Percentiles rank a stretch among this genome's conserved stretches.
Conservation (phyloP, 1,284 basidiomycete species). For the Naganishia liquefaciens region DNA sequence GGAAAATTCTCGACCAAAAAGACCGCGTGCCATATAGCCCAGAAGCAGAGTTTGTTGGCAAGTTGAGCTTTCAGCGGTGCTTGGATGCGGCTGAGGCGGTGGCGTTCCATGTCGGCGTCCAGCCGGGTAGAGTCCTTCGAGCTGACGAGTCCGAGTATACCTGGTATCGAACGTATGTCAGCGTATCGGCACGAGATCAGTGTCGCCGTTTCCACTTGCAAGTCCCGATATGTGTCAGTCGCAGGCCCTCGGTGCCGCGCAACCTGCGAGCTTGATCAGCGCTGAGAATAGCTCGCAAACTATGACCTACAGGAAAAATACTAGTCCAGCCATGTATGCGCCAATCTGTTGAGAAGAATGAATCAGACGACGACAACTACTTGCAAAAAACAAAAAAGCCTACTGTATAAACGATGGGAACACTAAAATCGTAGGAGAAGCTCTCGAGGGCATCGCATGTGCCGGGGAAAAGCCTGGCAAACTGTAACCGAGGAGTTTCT, state of each 20-base stretch:
- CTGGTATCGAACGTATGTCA: no score
- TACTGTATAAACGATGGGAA: constrained; percentile 3
- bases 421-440: constrained; percentile 1
- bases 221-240: no score
- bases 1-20: constrained; percentile 3
- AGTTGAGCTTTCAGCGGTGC: neutral
- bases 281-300: no score
- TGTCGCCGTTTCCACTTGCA: constrained; percentile 13
- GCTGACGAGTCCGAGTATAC: no score
- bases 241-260: no score
- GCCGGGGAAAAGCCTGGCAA: neutral
- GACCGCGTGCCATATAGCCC: constrained; percentile 9
- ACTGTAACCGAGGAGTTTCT: no score
- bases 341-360: constrained; percentile 4
- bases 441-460: constrained; percentile 9
- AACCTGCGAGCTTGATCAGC: no score
- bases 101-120: neutral
- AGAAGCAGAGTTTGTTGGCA: constrained; percentile 9
- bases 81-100: neutral
- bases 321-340: neutral
- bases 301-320: constrained; percentile 11
- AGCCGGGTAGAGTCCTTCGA: neutral
- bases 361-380: no score
- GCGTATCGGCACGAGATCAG: neutral
- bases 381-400: no score